phyloP scores from a whole-genome alignment of 2,329 filamentous ascomycete species.

The Fusarium sp. region DNA sequence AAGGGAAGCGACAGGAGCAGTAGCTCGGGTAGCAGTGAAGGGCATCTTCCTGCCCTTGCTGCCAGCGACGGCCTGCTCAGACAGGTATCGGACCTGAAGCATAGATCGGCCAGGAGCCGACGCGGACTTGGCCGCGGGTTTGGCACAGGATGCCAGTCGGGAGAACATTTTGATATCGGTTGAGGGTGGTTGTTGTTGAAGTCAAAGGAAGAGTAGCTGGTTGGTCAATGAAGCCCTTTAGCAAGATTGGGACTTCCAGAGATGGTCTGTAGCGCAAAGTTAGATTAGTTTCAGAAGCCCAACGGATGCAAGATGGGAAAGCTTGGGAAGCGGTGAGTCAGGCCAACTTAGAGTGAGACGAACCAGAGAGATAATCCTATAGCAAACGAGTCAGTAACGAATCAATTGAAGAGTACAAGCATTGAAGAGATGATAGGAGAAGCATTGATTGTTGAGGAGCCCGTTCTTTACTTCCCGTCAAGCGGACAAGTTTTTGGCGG shows the following conservation, averaged over 20 bases:
- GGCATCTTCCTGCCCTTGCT: slow-evolving; percentile 79
- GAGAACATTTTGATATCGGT: slow-evolving; percentile 65
- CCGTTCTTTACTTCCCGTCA: slow-evolving; percentile 12
- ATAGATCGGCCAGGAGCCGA: slow-evolving; percentile 54
- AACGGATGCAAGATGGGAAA: slow-evolving; percentile 4
- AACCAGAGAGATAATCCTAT: slow-evolving; percentile 83
- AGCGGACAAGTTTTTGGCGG: slow-evolving; percentile 16
- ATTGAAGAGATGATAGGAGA: slow-evolving; percentile 3
- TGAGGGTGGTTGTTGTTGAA: slow-evolving; percentile 22
- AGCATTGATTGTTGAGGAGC: slow-evolving; percentile 7
- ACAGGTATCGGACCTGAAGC: slow-evolving; percentile 53
- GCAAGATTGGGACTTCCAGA: slow-evolving; percentile 56
- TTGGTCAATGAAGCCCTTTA: slow-evolving; percentile 38
- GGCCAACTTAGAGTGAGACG: slow-evolving; percentile 47
- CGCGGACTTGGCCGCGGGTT: slow-evolving; percentile 62
- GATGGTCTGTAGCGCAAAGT: slow-evolving; percentile 50
- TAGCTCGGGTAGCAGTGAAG: slow-evolving; percentile 67
- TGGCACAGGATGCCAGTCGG: slow-evolving; percentile 66
- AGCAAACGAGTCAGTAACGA: slow-evolving; percentile 56
- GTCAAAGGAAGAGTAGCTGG: slow-evolving; percentile 23
- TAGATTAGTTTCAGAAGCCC: slow-evolving; percentile 35
- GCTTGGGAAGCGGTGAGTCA: slow-evolving; percentile 57
- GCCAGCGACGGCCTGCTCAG: slow-evolving; percentile 64
- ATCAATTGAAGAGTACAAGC: slow-evolving; percentile 31
- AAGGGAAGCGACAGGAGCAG: slow-evolving; percentile 68